Percentiles rank a stretch among this genome's conserved stretches.
Evolutionary conservation across 2,329 filamentous ascomycete species (phyloP).

Genomic region (Colletotrichum phormii): DNA sequence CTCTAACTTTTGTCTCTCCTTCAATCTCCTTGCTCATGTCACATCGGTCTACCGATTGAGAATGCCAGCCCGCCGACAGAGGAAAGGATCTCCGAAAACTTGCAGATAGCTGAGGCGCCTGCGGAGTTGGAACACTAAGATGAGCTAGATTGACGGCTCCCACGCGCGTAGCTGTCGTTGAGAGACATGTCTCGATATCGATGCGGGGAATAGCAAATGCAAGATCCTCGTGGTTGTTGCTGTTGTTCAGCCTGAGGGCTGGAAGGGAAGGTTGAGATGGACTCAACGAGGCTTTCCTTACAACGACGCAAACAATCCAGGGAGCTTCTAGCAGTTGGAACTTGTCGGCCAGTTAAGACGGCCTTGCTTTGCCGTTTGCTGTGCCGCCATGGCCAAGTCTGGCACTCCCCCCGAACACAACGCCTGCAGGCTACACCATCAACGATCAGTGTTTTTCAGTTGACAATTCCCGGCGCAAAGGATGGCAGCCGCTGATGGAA

Average conservation of each 20-base stretch:
- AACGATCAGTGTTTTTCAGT: background rate
- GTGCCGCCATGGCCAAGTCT: background rate
- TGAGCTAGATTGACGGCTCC: background rate
- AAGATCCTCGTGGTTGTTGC: background rate
- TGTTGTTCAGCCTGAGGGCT: background rate
- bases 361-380: background rate
- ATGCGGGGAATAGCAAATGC: background rate
- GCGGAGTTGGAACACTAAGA: background rate
- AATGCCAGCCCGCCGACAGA: background rate
- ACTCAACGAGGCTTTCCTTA: background rate
- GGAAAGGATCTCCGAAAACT: background rate
- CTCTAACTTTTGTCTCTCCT: background rate
- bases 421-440: background rate
- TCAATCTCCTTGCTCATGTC: background rate
- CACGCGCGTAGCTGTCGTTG: background rate
- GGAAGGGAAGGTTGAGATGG: too few species aligned
- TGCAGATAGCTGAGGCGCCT: background rate
- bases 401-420: too few species aligned
- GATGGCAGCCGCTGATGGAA: background rate
- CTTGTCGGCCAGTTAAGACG: background rate
- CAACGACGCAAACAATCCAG: background rate
- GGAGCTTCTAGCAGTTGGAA: too few species aligned
- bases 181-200: background rate
- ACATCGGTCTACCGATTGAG: background rate
- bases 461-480: background rate